Evolutionary conservation across 169 alveolate genomes (phyloP), one percentile per base, ranked within the genome.

Genomic region (Eimeria necatrix): DNA sequence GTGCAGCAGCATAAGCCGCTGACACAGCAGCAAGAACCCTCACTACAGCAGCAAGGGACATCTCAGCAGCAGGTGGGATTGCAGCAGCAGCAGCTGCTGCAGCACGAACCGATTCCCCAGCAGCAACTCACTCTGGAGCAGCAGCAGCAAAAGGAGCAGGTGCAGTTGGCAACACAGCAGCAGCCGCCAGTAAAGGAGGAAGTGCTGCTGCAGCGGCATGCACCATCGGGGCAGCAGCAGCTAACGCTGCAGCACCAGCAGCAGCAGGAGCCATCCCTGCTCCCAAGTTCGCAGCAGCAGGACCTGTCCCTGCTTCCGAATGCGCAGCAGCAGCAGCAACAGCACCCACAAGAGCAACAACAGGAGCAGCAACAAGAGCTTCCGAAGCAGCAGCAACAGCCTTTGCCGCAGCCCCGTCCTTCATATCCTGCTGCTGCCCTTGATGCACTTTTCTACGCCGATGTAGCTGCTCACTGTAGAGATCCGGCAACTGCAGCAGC

Each of bases 401-500:
- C 22, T 9, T 48, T 6, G 78, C 78, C 8, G 78, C 78, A 68
- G 48, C 78, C 22, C 51, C 78, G 49, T 68, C 78, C 51, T 68
- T 68, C 78, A 2, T 68, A 68, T 74, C 56, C 85, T 20, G 85
- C 85, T 32, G 85, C 85, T 20, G 85, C 85, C n/a, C 85, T 74
- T 14, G 85, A 74, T 48, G 85, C 85, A 14, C 85, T 74, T 20
- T 74, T 74, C 59, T 74, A 74, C 16, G 85, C 85, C 12, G 85
- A 74, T 49, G 85, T 74, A 16, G 85, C 85, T 32, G 85, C 85
- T 10, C 85, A 74, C 60, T 74, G 85, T 49, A 74, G 60, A 74
- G 85, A 74, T 49, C 85, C 85, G 9, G 85, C 52, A 41, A 48
- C 85, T 26, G 85, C 85, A 74, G 85, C 85, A 18, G 85, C 85